phyloP scores from a whole-genome alignment of 2,329 filamentous ascomycete species.

The Phaeosphaeria sp. region DNA sequence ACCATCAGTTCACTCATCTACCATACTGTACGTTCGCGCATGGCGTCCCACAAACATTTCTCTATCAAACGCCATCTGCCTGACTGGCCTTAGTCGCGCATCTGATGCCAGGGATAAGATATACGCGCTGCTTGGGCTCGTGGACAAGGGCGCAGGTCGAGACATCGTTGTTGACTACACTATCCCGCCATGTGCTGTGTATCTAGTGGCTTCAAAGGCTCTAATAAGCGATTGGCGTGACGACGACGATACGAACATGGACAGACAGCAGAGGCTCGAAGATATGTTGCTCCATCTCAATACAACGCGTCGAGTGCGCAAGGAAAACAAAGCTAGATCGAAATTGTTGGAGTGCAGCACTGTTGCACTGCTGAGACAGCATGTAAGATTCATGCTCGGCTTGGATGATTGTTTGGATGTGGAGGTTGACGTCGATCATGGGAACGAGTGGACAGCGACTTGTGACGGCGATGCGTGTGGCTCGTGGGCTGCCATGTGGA shows the following conservation, averaged over 20 bases:
- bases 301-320: neutral
- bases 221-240: neutral
- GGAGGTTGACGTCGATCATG: neutral
- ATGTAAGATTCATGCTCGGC: neutral
- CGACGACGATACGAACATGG: neutral
- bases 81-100: neutral
- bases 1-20: neutral
- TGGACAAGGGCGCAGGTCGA: neutral
- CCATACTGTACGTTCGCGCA: neutral
- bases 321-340: neutral
- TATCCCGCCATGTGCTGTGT: neutral
- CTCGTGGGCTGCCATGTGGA: neutral
- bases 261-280: neutral
- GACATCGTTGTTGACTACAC: neutral
- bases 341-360: neutral
- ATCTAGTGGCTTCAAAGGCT: neutral
- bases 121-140: slow-evolving; percentile 20
- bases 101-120: slow-evolving; percentile 18
- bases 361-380: neutral
- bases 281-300: neutral
- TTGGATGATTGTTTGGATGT: neutral
- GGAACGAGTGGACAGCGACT: neutral
- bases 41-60: neutral
- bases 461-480: neutral
- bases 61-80: neutral